phyloP scores from a whole-genome alignment of 1,284 basidiomycete genomes.

The Anthracocystis setariae region DNA sequence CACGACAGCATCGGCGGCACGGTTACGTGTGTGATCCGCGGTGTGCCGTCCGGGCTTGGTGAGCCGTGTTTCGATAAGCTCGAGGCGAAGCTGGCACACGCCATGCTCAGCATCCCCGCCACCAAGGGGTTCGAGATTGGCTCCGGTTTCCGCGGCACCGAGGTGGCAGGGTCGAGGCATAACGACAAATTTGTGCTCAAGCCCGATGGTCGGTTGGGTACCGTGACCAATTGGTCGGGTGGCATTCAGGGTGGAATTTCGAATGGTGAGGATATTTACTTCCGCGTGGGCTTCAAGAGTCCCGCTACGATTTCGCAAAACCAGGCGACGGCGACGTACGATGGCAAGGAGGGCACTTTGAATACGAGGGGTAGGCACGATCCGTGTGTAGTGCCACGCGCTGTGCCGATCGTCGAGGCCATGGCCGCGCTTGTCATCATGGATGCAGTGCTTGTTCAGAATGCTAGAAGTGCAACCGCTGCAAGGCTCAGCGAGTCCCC shows the following conservation, averaged over 20 bases:
- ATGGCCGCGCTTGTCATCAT: conserved; percentile 97
- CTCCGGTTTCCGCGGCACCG: conserved; percentile 94
- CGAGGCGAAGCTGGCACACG: conserved; percentile 93
- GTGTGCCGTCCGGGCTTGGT: conserved; percentile 87
- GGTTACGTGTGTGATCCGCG: conserved; percentile 93
- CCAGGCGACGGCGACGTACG: conserved; percentile 90
- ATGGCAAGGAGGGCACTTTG: conserved; percentile 85
- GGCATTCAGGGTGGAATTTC: conserved; percentile 98
- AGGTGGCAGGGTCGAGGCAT: conserved; percentile 89
- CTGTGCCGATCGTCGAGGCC: conserved; percentile 97
- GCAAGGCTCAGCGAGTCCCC: conserved; percentile 31
- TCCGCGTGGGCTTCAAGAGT: conserved; percentile 96
- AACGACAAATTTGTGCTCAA: conserved; percentile 87
- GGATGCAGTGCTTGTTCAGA: conserved; percentile 72
- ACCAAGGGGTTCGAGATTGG: conserved; percentile 99
- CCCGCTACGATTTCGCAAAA: conserved; percentile 96
- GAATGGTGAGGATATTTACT: conserved; percentile 97
- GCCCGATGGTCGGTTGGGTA: conserved; percentile 79
- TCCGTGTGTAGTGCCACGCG: conserved; percentile 93
- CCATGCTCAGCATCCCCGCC: conserved; percentile 98
- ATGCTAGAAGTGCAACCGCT: conserved; percentile 46
- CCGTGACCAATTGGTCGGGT: conserved; percentile 93
- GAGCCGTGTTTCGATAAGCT: conserved; percentile 99
- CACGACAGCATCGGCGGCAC: conserved; percentile 97
- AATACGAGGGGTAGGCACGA: conserved; percentile 94